phyloP scores from a whole-genome alignment of 805 yeast species.

The Candida yuanshanica region DNA sequence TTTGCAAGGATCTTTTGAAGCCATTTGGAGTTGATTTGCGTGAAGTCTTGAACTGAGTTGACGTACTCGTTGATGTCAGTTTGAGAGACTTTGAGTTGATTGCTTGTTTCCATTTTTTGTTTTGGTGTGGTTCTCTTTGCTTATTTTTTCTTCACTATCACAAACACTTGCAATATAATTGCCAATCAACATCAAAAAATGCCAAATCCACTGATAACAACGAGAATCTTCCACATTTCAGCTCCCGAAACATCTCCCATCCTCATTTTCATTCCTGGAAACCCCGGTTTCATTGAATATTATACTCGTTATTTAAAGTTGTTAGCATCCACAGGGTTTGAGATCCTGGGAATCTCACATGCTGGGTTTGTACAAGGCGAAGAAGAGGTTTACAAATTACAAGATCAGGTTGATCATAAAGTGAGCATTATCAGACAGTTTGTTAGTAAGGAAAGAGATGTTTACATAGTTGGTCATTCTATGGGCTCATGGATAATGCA shows the following conservation, averaged over 20 bases:
- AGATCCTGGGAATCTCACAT: conserved; percentile 58
- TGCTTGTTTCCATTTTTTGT: background rate
- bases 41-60: background rate
- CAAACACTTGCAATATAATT: background rate
- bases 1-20: conserved; percentile 4
- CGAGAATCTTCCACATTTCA: conserved; percentile 1
- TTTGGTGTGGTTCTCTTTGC: background rate
- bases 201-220: background rate
- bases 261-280: conserved; percentile 65
- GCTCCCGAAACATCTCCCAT: conserved; percentile 19
- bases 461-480: conserved; percentile 61
- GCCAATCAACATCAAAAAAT: background rate
- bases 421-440: conserved; percentile 39
- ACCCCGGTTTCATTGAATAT: conserved; percentile 68
- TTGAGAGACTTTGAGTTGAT: background rate
- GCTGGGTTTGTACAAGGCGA: conserved; percentile 41
- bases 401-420: conserved; percentile 58
- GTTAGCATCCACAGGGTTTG: conserved; percentile 42
- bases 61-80: background rate
- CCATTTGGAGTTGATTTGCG: conserved; percentile 13
- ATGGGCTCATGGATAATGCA: conserved; percentile 65
- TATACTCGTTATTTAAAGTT: conserved; percentile 48
- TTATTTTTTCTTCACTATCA: background rate
- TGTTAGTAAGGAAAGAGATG: conserved; percentile 25
- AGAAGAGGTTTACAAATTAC: conserved; percentile 32